Base-by-base conservation (phyloP, 148 eudicot species). In the Arbutus unedo region DNA sequence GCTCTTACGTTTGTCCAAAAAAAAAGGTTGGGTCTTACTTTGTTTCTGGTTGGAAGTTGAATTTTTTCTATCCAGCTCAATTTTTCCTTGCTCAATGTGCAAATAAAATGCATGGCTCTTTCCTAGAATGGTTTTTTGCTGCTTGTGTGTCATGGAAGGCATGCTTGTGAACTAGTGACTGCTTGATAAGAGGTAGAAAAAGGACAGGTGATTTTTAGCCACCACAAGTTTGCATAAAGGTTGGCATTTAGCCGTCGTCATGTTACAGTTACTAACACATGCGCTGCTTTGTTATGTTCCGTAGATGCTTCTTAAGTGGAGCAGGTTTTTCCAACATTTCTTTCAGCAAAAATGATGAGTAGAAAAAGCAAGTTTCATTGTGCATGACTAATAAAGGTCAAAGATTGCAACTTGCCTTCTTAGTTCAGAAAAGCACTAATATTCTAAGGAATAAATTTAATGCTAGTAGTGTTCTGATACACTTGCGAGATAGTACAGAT, bases 261-360 rank as follows among this genome's bases (percentile, higher is more conserved):
- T 68, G 73, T 68, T 68, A 14, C 5, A 68, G 45, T 31, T 67
- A 38, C 7, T 68, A 68, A 68, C 19, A 2, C 7, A 38, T 68
- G 44, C 9, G 71, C 73, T 38, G 5, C 73, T 68, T 68, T 14
- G 6, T 10, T 68, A 4, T 68, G 73, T 14, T 8, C 23, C 15
- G 4, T 64, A 68, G 45, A 68, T 14, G 45, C 73, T 68, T 68
- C 73, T 68, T 68, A 68, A 68, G 47, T 31, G 73, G 23, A 66
- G 41, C 71, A 59, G 19, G 38, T 31, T 0, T 31, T 31, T 31
- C 38, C 38, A 31, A 31, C 38, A 31, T 31, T 31, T 31, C 0
- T 31, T 31, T 31, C 38, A 31, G 38, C 0, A 31, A 31, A 31
- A 31, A 31, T 31, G 38, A 31, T 31, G 38, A 31, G 38, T 31